Base-by-base conservation (phyloP, 1,284 basidiomycete species). In the Phylloporus sp. region DNA sequence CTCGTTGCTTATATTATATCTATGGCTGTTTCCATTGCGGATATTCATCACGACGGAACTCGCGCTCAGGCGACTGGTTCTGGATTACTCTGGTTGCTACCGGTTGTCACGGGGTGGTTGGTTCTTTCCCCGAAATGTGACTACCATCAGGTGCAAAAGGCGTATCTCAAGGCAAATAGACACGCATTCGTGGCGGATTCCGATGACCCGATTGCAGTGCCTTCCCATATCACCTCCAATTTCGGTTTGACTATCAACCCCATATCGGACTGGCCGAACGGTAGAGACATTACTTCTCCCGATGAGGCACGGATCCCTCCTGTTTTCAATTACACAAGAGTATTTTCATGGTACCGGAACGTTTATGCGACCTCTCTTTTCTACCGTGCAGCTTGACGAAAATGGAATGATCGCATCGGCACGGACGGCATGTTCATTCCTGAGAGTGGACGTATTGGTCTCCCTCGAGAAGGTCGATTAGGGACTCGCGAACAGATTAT, bases 1-100 rank as follows among this genome's bases (percentile, higher is more conserved):
- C 62, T 82, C 37, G 67, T 85, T 19, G 84, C 85, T 3, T 85
- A 82, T 66, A 37, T 81, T 4, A 81, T 85, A 64, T 84, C 81
- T 2, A 74, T 85, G 14, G 71, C 80, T 23, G 79, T 83, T 64
- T 80, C 82, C 11, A 80, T 85, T 59, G 75, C 75, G 8, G 73
- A 73, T 35, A 64, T 80, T 10, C 58, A 58, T 3, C 29, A 72
- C 37, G 66, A 82, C 15, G 71, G 79, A 37, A 74, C 76, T 3
- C 79, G 72, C 25, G 84, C 82, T 1, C 75, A 83, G 53, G 80
- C 76, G 11, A 79, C 82, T 7, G 82, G 80, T 1, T 81, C 80
- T 0, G 71, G 77, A 11, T 85, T 79, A 80, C 71, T 85, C 15
- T 85, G 83, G 82, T 68, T 85, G 10, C 62, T 85, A 19, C 80